phyloP scores from a whole-genome alignment of 306 rosid genomes.

The Argentina anserina region DNA sequence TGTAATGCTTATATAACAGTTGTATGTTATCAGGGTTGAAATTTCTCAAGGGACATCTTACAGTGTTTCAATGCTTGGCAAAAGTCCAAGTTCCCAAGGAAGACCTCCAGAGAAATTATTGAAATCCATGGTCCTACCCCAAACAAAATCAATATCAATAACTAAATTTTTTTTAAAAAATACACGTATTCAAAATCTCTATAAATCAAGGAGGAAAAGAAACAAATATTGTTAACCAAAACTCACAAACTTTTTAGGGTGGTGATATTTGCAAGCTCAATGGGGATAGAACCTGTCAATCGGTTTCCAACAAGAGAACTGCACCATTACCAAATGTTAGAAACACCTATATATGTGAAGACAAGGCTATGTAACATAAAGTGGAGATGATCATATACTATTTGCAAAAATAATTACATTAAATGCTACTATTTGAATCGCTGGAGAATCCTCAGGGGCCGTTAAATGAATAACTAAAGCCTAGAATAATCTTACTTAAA shows the following conservation, averaged over 20 bases:
- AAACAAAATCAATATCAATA: conserved; percentile 9
- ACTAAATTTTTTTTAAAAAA: neutral
- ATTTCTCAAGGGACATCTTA: neutral
- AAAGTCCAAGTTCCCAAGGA: conserved; percentile 22
- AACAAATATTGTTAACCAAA: neutral
- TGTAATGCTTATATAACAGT: neutral
- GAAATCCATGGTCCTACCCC: conserved; percentile 48
- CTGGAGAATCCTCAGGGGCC: neutral
- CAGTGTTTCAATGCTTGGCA: neutral
- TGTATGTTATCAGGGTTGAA: neutral
- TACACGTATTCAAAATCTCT: neutral
- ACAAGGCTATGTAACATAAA: neutral
- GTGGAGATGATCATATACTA: neutral
- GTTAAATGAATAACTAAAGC: neutral
- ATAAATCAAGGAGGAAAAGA: neutral
- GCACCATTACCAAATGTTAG: conserved; percentile 3
- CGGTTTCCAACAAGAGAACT: conserved; percentile 60
- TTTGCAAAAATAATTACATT: no score
- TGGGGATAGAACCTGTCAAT: conserved; percentile 61
- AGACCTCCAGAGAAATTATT: conserved; percentile 61
- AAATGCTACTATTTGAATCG: no score
- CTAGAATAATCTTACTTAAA: neutral
- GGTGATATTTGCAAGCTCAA: conserved; percentile 54
- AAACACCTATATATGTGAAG: neutral
- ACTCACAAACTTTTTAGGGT: conserved; percentile 68